Base-by-base conservation (phyloP, 192 early-diverging fungal species). In the Mortierella claussenii region DNA sequence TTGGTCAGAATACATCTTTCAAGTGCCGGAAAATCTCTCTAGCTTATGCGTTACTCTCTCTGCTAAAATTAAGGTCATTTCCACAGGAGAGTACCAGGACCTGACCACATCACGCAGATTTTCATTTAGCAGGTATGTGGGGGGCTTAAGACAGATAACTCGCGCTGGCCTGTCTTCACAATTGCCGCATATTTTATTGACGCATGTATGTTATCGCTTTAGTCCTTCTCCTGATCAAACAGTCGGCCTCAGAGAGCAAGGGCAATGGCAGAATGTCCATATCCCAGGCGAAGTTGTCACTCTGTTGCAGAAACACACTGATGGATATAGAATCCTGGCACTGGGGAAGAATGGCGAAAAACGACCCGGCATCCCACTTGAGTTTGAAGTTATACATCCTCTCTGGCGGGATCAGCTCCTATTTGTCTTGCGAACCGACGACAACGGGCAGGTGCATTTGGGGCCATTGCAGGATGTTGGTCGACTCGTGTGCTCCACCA, bases 301-400 rank as follows among this genome's bases (percentile, higher is more conserved):
- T 2, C 30, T 67, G 8, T 56, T 76, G 17, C 49, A 51, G 28
- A 76, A 76, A 44, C n/a, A 31, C 11, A 6, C 13, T 11, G 53
- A 62, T 4, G 73, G 73, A 2, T 83, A 83, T 44, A 70, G 48
- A 42, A 27, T 80, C 34, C 59, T 75, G 21, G 71, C 69, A 3
- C 48, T 80, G 17, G 81, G 81, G 21, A 80, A 71, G 43, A 83
- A 83, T 45, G 73, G 83, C 21, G 83, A 85, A 48, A 56, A 60
- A 3, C 62, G 69, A 18, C 33, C 50, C 9, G 46, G 75, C 24
- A 56, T 56, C 1, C 43, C 60, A 4, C 47, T 81, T 1, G 55
- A 30, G 5, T 43, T 86, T 33, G 23, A 44, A 24, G 31, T 80
- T 15, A 49, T 53, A 2, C 80, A 81, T 32, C 59, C 45, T 0